Base-by-base conservation (phyloP, 208 protist species). In the Herpetomonas samuelpessoai region DNA sequence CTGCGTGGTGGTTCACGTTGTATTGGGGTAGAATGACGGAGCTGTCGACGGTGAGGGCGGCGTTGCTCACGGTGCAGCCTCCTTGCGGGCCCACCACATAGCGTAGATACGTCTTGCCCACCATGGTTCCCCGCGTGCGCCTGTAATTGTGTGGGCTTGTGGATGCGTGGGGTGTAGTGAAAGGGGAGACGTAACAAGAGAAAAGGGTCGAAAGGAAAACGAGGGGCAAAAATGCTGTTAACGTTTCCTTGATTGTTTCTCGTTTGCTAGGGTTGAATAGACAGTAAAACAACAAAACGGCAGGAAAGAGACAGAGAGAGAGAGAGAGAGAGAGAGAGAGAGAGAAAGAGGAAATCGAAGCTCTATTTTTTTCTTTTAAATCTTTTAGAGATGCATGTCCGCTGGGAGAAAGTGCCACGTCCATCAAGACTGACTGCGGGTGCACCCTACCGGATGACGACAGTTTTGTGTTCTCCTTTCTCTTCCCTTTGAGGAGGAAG, bases 41-140 rank as follows among this genome's bases (percentile, higher is more conserved):
- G 1, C 64, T 58, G 25, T 74, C 84, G 49, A 88, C 56, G 10
- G 73, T 69, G 22, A 96, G 80, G 1, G 86, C 62, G 14, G 71
- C 81, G 55, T 60, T 79, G 60, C 90, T 93, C 4, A 71, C 83
- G 9, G 93, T 73, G 7, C 72, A 53, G 25, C 90, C 90, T 18
- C 84, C 82, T 56, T 93, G 81, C 22, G 86, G 90, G 16, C 86
- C 90, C 0, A 79, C 82, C 18, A 87, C 77, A 57, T 96, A 96
- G 59, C 90, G 83, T 22, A 96, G 71, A 57, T 96, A 96, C 1
- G 79, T 96, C 68, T 96, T 96, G 16, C 83, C 89, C 31, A 95
- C 86, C 86, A 92, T 95, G 0, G 2, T 21, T 12, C 0, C 18
- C 27, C 27, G 14, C 45, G 7, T 14, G 12, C 28, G 14, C 39